Base-by-base conservation (phyloP, 805 yeast species). In the Jamesozyma spencerorum region DNA sequence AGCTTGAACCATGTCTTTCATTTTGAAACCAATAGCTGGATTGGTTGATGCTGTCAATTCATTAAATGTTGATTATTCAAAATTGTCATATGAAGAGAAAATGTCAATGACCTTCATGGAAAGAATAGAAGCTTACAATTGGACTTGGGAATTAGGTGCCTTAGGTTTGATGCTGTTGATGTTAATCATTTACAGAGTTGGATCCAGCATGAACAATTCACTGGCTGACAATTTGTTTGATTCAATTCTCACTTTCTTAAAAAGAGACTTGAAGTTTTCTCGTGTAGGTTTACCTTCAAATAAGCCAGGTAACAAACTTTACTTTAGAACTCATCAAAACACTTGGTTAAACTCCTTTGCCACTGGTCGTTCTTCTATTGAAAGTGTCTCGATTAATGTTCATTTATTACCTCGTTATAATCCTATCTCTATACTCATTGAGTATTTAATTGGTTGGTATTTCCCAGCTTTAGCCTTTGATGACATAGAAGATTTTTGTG, bases 331-430 rank as follows among this genome's bases (percentile, higher is more conserved):
- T 37, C 54, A 54, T 18, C 45, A 51, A 42, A 55, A 57, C 38
- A 55, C 63, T 12, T 55, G 64, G 61, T 64, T 54, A 42, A 72
- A 68, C 10, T 69, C 84, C 29, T 92, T 85, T 59, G 94, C 96
- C 33, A 74, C 95, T 42, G 98, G 98, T 46, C 79, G 98, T 62
- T 67, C 76, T 44, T 81, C 85, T 60, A 72, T 92, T 45, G 77
- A 77, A 45, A 70, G 75, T 41, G 64, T 87, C 43, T 65, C 72
- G 42, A 69, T 81, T 36, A 75, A 72, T 47, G 69, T 87, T 58
- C 72, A 71, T 42, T 69, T 88, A 62, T 69, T 75, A 46, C 77
- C 94, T 45, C 81, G 97, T 68, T 88, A 85, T 60, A 90, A 88
- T 63, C 53, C 81, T 22, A 67, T 85, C 48, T 66, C 82, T 44